A percentile compares a stretch with the other conserved stretches of the same genome.
Conservation (phyloP, 2,329 filamentous ascomycete species). For the Fusarium pseudonygamai region DNA sequence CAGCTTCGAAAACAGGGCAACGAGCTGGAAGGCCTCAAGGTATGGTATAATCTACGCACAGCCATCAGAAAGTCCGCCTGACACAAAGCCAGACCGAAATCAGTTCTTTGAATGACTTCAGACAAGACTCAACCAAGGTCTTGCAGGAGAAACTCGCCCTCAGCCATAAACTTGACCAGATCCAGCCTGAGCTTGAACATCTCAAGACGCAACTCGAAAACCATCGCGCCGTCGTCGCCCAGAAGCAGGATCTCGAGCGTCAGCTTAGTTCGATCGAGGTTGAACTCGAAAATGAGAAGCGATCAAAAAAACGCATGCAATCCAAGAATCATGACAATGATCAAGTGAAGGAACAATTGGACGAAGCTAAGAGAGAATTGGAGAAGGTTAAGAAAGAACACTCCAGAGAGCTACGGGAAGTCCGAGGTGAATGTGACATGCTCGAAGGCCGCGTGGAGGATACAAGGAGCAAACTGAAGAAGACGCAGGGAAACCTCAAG, state of each 20-base stretch:
- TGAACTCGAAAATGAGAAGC: slow-evolving; percentile 81
- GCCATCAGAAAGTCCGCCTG: background rate
- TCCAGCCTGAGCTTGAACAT: slow-evolving; percentile 67
- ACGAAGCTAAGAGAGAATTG: slow-evolving; percentile 54
- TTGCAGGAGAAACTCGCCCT: slow-evolving; percentile 68
- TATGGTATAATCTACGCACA: slow-evolving; percentile 38
- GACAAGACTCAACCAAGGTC: slow-evolving; percentile 75
- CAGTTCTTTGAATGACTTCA: slow-evolving; percentile 71
- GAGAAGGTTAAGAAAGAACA: slow-evolving; percentile 57
- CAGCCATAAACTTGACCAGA: slow-evolving; percentile 59
- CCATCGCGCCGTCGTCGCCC: slow-evolving; percentile 75
- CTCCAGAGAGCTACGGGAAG: slow-evolving; percentile 67
- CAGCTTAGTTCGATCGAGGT: slow-evolving; percentile 81
- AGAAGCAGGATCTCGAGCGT: slow-evolving; percentile 82
- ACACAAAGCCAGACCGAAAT: slow-evolving; percentile 70
- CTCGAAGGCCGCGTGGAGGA: slow-evolving; percentile 72
- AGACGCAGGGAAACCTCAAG: slow-evolving; percentile 78
- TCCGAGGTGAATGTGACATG: slow-evolving; percentile 68
- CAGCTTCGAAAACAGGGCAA: slow-evolving; percentile 59
- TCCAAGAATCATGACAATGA: slow-evolving; percentile 51
- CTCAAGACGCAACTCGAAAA: slow-evolving; percentile 63
- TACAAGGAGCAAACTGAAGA: slow-evolving; percentile 72
- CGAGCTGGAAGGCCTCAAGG: slow-evolving; percentile 60
- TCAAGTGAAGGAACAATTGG: slow-evolving; percentile 51
- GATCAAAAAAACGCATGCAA: slow-evolving; percentile 46